Percentiles rank a stretch among this genome's conserved stretches.
phyloP scores from a whole-genome alignment of 805 yeast species.

The Saturnispora gosingensis region DNA sequence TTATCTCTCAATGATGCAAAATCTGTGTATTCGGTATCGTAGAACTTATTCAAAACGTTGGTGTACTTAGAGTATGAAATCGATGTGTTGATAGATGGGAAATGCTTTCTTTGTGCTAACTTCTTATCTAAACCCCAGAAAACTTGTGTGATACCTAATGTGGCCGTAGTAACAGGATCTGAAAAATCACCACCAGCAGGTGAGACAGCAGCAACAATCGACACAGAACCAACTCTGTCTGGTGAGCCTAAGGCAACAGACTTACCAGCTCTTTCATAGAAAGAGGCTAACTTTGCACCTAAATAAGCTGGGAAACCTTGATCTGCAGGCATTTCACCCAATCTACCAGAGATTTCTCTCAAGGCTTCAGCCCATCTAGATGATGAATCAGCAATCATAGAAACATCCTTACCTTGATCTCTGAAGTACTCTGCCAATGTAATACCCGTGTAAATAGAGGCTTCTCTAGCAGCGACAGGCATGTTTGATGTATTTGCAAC shows the following conservation, averaged over 20 bases:
- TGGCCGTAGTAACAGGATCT: constrained; percentile 97
- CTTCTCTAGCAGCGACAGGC: constrained; percentile 99
- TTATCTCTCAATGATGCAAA: constrained; percentile 85
- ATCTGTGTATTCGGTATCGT: constrained; percentile 80
- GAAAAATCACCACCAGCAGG: constrained; percentile 99
- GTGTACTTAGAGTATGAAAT: constrained; percentile 97
- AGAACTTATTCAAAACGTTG: constrained; percentile 73
- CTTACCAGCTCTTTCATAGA: constrained; percentile 99
- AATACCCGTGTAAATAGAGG: constrained; percentile 98
- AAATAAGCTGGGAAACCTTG: constrained; percentile 99
- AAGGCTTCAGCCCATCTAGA: constrained; percentile 99
- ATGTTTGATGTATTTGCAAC: constrained; percentile 98
- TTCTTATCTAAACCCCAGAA: constrained; percentile 99
- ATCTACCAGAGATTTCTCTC: constrained; percentile 99
- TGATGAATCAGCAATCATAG: constrained; percentile 99
- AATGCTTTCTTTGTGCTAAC: constrained; percentile 98
- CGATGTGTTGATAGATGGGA: constrained; percentile 96
- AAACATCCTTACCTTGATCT: constrained; percentile 98
- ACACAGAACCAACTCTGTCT: constrained; percentile 91
- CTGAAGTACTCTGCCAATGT: constrained; percentile 98
- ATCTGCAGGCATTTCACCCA: constrained; percentile 99
- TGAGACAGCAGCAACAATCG: constrained; percentile 99
- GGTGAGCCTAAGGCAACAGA: constrained; percentile 95
- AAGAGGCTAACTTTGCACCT: constrained; percentile 97
- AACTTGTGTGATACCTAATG: constrained; percentile 99